Evolutionary conservation across 2,329 filamentous ascomycete genomes (phyloP).

Genomic region (Sclerotinia minor): DNA sequence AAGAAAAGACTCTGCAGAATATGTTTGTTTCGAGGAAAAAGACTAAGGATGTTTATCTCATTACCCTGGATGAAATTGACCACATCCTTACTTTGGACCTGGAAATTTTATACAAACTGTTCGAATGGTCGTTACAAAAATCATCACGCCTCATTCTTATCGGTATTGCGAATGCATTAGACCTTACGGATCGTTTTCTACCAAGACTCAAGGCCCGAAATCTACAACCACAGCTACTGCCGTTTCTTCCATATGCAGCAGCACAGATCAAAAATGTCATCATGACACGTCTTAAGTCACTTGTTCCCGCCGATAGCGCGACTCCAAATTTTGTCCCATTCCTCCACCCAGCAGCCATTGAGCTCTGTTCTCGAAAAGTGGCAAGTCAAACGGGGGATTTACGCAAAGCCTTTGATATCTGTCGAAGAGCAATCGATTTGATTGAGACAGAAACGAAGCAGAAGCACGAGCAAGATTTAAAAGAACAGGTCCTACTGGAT

Average conservation of each 20-base stretch:
- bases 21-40: constrained; percentile 68
- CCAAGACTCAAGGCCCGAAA: constrained; percentile 91
- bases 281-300: constrained; percentile 74
- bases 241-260: constrained; percentile 90
- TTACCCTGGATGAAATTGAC: constrained; percentile 93
- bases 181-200: constrained; percentile 91
- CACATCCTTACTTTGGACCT: constrained; percentile 86
- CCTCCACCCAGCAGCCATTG: constrained; percentile 89
- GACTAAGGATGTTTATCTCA: constrained; percentile 63
- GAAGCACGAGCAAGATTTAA: constrained; percentile 65
- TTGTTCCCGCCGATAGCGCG: constrained; percentile 60
- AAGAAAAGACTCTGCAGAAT: constrained; percentile 65
- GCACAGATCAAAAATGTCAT: constrained; percentile 86
- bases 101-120: constrained; percentile 88
- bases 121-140: constrained; percentile 89
- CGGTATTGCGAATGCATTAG: constrained; percentile 93
- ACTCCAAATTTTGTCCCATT: constrained; percentile 71
- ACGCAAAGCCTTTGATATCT: constrained; percentile 93
- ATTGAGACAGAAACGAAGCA: constrained; percentile 81
- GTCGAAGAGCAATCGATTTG: constrained; percentile 83
- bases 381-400: constrained; percentile 91
- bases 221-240: constrained; percentile 82
- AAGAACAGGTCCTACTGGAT: constrained; percentile 56
- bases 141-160: constrained; percentile 79
- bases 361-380: constrained; percentile 92